Evolutionary conservation across 169 alveolate species (phyloP), one percentile per base, ranked within the genome.

Genomic region (Plasmodium relictum): DNA sequence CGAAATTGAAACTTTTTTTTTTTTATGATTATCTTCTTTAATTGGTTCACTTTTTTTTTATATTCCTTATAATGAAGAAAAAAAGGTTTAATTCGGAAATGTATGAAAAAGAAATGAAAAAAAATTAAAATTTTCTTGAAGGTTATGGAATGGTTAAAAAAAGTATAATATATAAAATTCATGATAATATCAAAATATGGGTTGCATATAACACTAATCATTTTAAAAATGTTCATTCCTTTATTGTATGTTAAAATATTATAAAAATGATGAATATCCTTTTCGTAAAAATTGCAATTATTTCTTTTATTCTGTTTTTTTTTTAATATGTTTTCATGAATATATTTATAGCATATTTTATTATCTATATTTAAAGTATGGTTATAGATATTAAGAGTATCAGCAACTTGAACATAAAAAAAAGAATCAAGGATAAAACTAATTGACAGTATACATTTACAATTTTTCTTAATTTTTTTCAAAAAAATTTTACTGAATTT

Each of bases 171-270:
- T 16, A 78, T 16, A 9, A 78, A 78, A 31, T 78, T 44, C 44
- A 78, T 63, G 50, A 78, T 62, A 18, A 48, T 52, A 45, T 41
- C 26, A 50, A 62, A 78, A 14, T 63, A 31, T 0, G 89, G 89
- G 48, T 31, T 48, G 10, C 70, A 63, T 16, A 78, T n/a, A 0
- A 78, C 58, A 12, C 31, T 63, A 3, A 78, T 65, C 6, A 78
- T 65, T 78, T 65, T 62, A 56, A 78, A 78, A 12, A 78, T 48
- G 4, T 65, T 44, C 89, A 78, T 65, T 62, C 89, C 89, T 63
- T 78, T 78, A 58, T 78, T 78, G 31, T 78, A 78, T 16, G 89
- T 78, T 16, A 78, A 50, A 37, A 54, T 6, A 37, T 78, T 78
- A 24, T 78, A 78, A 78, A 78, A 78, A 78, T 78, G 63, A 20